phyloP scores from a whole-genome alignment of 73 alveolate genomes.

The Strombidium stylifer region DNA sequence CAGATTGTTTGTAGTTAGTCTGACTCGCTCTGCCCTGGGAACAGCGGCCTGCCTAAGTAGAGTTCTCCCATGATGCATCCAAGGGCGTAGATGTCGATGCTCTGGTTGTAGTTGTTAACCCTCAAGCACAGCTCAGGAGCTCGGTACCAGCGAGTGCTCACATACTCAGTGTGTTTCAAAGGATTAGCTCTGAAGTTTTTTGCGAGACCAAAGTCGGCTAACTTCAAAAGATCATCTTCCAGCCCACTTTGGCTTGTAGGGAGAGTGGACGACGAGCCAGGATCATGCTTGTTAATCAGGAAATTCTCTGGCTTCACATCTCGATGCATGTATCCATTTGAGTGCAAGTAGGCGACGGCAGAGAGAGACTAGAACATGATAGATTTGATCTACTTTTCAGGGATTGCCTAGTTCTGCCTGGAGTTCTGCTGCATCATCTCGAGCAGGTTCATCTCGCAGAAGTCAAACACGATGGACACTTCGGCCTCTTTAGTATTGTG shows the following conservation, averaged over 20 bases:
- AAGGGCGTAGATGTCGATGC: conserved; percentile 92
- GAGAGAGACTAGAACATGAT: conserved; percentile 90
- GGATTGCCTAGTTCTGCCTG: conserved; percentile 71
- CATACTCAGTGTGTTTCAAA: conserved; percentile 93
- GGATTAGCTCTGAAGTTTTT: conserved; percentile 90
- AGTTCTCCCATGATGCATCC: conserved; percentile 98
- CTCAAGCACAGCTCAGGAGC: conserved; percentile 95
- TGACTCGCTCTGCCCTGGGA: conserved; percentile 75
- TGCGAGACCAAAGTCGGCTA: conserved; percentile 97
- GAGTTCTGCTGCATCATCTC: conserved; percentile 82
- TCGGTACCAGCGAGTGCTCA: conserved; percentile 63
- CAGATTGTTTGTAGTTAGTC: conserved; percentile 59
- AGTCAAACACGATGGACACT: conserved; percentile 98
- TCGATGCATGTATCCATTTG: conserved; percentile 76
- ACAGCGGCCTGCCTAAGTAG: conserved; percentile 87
- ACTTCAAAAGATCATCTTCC: conserved; percentile 73
- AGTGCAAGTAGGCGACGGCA: conserved; percentile 89
- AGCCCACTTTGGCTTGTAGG: conserved; percentile 4
- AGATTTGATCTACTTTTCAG: conserved; percentile 89
- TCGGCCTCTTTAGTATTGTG: conserved; percentile 79
- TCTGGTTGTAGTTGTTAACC: conserved; percentile 83
- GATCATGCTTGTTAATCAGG: conserved; percentile 23
- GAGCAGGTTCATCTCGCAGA: conserved; percentile 91
- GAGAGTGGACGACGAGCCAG: not conserved
- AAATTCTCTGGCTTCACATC: conserved; percentile 88